Conservation (phyloP, 2,329 filamentous ascomycete species). For the Sphaerulina populicola region DNA sequence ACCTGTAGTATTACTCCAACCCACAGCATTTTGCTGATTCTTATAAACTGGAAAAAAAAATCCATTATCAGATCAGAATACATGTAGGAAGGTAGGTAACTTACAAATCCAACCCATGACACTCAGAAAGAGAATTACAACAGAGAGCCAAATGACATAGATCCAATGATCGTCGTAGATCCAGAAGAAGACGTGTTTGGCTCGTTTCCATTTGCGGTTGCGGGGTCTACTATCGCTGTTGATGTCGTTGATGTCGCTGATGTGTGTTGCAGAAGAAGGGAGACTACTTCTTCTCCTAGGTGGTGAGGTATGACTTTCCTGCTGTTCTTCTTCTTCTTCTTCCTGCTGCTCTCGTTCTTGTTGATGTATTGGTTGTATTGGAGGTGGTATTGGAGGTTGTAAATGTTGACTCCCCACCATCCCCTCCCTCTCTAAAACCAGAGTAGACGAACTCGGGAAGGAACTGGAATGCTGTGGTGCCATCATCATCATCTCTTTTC, state of each 20-base stretch:
- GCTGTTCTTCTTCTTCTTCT: no score
- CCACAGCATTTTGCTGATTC: not conserved
- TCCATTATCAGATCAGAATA: not conserved
- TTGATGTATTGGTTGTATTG: not conserved
- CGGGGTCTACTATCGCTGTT: no score
- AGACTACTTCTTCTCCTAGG: no score
- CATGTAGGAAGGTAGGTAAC: not conserved
- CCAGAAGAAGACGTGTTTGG: conserved; percentile 2
- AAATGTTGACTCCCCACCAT: not conserved
- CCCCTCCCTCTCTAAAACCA: not conserved
- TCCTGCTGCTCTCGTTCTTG: no score
- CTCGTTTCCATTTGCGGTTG: not conserved
- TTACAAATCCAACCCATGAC: conserved; percentile 9
- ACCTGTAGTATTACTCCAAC: not conserved
- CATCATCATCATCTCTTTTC: no score
- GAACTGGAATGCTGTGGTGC: no score
- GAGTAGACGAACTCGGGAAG: not conserved
- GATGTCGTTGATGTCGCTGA: not conserved
- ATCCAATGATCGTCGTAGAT: conserved; percentile 7
- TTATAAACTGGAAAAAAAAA: conserved; percentile 2
- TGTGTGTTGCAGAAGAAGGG: not conserved
- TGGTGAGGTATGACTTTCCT: no score
- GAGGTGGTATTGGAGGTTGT: not conserved
- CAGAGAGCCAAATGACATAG: conserved; percentile 4
- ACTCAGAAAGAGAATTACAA: conserved; percentile 6